These are phyloP conservation scores for Trichoderma sp. DNA, from an alignment of 2,329 filamentous ascomycete genomes.

Conservation along the genomic window DNA sequence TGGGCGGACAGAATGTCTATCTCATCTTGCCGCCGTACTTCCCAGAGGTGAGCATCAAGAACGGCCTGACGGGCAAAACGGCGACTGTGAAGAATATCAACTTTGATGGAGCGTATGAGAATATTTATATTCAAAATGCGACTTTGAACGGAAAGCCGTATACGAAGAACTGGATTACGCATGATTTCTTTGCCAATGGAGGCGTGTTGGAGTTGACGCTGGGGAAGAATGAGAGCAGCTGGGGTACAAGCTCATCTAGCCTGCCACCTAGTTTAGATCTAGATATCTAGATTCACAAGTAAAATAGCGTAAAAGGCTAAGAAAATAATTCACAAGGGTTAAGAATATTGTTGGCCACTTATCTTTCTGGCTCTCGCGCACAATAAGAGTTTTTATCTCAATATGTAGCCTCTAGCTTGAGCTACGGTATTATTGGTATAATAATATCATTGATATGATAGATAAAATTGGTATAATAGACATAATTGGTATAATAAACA, in stretches of 20 bases:
- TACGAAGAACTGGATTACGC: constrained; percentile 62
- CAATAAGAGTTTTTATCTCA: neutral
- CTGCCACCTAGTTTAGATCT: constrained; percentile 22
- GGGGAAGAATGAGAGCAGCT: constrained; percentile 53
- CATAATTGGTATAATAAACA: neutral
- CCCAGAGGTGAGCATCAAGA: constrained; percentile 47
- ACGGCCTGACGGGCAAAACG: constrained; percentile 34
- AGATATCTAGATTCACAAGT: neutral
- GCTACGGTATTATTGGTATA: no score
- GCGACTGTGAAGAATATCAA: constrained; percentile 38
- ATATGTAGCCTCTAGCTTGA: neutral
- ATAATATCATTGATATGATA: no score
- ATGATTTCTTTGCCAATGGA: constrained; percentile 63
- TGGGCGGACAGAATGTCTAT: constrained; percentile 58
- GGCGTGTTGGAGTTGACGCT: constrained; percentile 60
- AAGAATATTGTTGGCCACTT: fast-evolving
- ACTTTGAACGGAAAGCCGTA: constrained; percentile 59
- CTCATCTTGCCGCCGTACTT: constrained; percentile 58
- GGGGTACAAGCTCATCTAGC: constrained; percentile 14
- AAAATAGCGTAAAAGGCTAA: neutral
- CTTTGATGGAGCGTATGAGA: constrained; percentile 51
- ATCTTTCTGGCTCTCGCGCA: neutral
- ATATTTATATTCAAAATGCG: constrained; percentile 62
- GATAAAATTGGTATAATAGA: neutral
- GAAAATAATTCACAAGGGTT: neutral